phyloP scores from a whole-genome alignment of 441 rosid species.

The Lepidium campestre region DNA sequence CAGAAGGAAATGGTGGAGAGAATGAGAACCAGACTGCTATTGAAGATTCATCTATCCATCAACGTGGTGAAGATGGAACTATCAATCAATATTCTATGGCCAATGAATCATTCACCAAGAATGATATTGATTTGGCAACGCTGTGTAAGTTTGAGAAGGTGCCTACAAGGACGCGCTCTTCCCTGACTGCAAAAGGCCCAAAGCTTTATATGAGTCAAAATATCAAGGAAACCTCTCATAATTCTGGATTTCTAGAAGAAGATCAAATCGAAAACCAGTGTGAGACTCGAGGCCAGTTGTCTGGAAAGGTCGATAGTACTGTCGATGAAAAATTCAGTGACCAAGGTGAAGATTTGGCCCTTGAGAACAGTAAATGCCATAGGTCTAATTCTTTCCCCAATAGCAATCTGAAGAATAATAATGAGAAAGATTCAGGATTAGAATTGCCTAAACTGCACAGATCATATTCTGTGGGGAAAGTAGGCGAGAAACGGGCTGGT shows the following conservation, averaged over 20 bases:
- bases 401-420: slow-evolving; percentile 34
- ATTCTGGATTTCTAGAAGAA: slow-evolving; percentile 29
- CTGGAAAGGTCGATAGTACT: slow-evolving; percentile 31
- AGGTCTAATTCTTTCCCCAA: slow-evolving; percentile 67
- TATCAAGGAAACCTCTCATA: slow-evolving; percentile 36
- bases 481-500: slow-evolving; percentile 58
- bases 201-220: slow-evolving; percentile 38
- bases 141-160: slow-evolving; percentile 77
- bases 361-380: slow-evolving; percentile 42
- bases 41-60: slow-evolving; percentile 35
- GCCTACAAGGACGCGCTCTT: slow-evolving; percentile 82
- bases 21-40: slow-evolving; percentile 36
- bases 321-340: slow-evolving; percentile 36
- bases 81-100: slow-evolving; percentile 24
- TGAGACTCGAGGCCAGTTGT: slow-evolving; percentile 27
- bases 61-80: slow-evolving; percentile 30
- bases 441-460: slow-evolving; percentile 40
- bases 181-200: slow-evolving; percentile 42
- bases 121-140: slow-evolving; percentile 49
- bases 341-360: slow-evolving; percentile 31
- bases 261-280: slow-evolving; percentile 33
- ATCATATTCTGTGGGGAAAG: slow-evolving; percentile 48
- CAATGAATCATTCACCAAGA: slow-evolving; percentile 38
- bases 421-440: slow-evolving; percentile 36
- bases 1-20: slow-evolving; percentile 20